A percentile compares a stretch with the other conserved stretches of the same genome.
These are phyloP conservation scores for Melocanna baccifera DNA, from an alignment of 176 grass and related monocot species.

Conservation along the genomic window DNA sequence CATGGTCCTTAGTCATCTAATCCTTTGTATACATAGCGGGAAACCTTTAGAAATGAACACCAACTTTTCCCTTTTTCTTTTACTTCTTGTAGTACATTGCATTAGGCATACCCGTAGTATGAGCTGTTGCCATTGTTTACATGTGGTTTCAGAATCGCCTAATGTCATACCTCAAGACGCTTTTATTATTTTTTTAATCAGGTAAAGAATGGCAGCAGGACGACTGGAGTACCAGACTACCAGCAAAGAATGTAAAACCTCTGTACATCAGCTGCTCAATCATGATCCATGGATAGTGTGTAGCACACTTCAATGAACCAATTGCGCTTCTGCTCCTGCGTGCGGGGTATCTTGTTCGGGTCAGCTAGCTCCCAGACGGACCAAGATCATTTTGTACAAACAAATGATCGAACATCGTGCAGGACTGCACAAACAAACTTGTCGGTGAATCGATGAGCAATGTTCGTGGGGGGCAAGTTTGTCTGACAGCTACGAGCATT, in stretches of 20 bases:
- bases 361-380: slow-evolving; percentile 7
- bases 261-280: neutral
- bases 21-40: no score
- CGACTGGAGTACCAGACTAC: no score
- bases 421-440: neutral
- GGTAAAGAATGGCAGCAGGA: neutral
- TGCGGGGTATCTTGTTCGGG: neutral
- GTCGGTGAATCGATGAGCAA: neutral
- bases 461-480: slow-evolving; percentile 19
- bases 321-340: neutral
- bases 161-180: no score
- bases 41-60: neutral
- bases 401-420: neutral
- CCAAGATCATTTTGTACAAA: neutral
- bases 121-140: no score
- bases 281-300: neutral
- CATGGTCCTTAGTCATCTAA: neutral
- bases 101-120: neutral
- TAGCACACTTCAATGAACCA: neutral
- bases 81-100: neutral
- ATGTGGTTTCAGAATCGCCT: no score
- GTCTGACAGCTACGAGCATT: slow-evolving; percentile 7
- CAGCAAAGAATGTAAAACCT: neutral
- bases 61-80: neutral
- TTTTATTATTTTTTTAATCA: no score